A percentile compares a stretch with the other conserved stretches of the same genome.
Conservation (phyloP, 2,329 filamentous ascomycete species). For the Phaeosphaeriaceae sp. region DNA sequence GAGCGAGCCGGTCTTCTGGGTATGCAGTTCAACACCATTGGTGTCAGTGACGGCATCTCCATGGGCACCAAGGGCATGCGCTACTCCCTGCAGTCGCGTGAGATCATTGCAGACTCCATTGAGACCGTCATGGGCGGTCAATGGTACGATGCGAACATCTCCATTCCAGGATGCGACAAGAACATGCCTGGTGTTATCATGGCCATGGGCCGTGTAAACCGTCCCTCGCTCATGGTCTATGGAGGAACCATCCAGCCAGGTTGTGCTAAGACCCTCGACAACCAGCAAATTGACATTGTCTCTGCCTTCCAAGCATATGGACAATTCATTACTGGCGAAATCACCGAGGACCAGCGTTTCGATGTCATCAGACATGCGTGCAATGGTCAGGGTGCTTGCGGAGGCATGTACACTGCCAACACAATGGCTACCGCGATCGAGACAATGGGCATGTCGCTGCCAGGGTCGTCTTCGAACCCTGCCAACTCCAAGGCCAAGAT, state of each 20-base stretch:
- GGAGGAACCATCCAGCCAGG: constrained; percentile 90
- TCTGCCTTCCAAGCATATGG: constrained; percentile 79
- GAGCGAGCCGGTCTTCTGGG: constrained; percentile 81
- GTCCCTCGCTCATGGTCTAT: constrained; percentile 94
- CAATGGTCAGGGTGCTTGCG: constrained; percentile 79
- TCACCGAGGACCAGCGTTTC: constrained; percentile 81
- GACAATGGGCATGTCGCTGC: constrained; percentile 59
- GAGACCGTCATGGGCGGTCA: constrained; percentile 93
- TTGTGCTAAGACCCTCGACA: constrained; percentile 77
- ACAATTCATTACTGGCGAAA: constrained; percentile 74
- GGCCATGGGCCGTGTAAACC: constrained; percentile 88
- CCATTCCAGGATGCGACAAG: constrained; percentile 94
- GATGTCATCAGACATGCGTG: constrained; percentile 84
- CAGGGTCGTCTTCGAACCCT: constrained; percentile 60
- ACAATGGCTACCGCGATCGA: constrained; percentile 61
- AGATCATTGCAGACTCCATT: constrained; percentile 93
- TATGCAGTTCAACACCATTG: constrained; percentile 99
- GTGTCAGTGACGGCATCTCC: constrained; percentile 95
- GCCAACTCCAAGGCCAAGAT: constrained; percentile 60
- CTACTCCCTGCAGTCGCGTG: constrained; percentile 86
- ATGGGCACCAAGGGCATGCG: constrained; percentile 99
- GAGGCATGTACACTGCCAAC: constrained; percentile 94
- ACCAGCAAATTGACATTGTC: constrained; percentile 83
- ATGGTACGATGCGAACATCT: constrained; percentile 90
- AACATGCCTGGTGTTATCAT: constrained; percentile 96